Conservation (phyloP, 2,329 filamentous ascomycete genomes). For the Cytospora paraplurivora region DNA sequence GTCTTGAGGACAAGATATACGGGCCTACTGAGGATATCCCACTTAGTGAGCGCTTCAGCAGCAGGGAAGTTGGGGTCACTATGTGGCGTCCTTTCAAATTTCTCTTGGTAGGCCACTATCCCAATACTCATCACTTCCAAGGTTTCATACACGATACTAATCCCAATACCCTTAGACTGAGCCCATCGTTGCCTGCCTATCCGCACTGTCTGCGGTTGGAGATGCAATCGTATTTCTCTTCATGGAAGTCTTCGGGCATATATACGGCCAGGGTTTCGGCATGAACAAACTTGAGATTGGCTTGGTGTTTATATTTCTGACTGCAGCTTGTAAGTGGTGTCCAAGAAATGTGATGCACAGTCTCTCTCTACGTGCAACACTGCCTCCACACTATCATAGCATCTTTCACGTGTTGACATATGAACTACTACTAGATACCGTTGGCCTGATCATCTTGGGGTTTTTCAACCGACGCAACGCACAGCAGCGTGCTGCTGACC, state of each 20-base stretch:
- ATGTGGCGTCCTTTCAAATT: slow-evolving; percentile 14
- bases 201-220: slow-evolving; percentile 70
- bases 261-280: slow-evolving; percentile 6
- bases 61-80: not conserved
- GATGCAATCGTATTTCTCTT: slow-evolving; percentile 79
- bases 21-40: slow-evolving; percentile 9
- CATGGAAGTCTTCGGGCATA: slow-evolving; percentile 62
- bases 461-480: not conserved
- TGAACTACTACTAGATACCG: not conserved
- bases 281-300: not conserved
- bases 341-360: no score
- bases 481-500: not conserved
- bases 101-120: not conserved
- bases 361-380: no score
- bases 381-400: no score
- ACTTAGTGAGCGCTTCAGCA: not conserved
- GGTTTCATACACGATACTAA: no score
- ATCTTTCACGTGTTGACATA: not conserved
- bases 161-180: slow-evolving; percentile 66
- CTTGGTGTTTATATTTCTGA: slow-evolving; percentile 7
- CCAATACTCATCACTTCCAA: not conserved
- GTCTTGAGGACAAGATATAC: slow-evolving; percentile 3
- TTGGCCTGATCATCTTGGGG: not conserved
- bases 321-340: slow-evolving; percentile 8
- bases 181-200: slow-evolving; percentile 71